A percentile compares a stretch with the other conserved stretches of the same genome.
phyloP scores from a whole-genome alignment of 345 rosid species.

The Camelina hispida region DNA sequence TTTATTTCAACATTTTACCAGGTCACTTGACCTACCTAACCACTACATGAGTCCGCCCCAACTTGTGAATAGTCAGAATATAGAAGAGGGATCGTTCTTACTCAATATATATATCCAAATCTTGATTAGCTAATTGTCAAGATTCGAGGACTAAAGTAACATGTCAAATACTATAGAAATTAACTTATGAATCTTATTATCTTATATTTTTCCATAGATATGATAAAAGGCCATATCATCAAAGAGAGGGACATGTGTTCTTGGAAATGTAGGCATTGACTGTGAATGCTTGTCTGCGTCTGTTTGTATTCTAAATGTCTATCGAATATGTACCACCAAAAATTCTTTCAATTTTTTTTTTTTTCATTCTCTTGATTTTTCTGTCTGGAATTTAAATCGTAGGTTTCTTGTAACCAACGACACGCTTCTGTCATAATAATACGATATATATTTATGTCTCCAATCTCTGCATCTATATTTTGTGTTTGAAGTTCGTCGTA shows the following conservation, averaged over 20 bases:
- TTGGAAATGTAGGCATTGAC: conserved; percentile 42
- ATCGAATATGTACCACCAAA: conserved; percentile 40
- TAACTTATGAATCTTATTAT: conserved; percentile 17
- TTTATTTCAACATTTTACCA: too few relatives aligned
- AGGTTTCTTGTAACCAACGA: conserved; percentile 45
- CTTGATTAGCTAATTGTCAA: conserved; percentile 16
- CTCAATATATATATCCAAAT: background rate
- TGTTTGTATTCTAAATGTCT: conserved; percentile 41
- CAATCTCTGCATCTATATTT: conserved; percentile 9
- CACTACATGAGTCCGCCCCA: too few relatives aligned
- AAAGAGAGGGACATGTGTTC: conserved; percentile 42
- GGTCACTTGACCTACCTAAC: too few relatives aligned
- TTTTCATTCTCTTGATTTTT: background rate
- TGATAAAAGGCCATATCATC: conserved; percentile 27
- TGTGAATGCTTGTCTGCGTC: conserved; percentile 44
- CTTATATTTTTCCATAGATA: conserved; percentile 20
- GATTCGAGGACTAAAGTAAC: conserved; percentile 8
- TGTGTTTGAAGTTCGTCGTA: conserved; percentile 7
- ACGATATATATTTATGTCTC: conserved; percentile 7
- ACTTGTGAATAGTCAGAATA: conserved; percentile 16
- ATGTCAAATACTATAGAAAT: conserved; percentile 20
- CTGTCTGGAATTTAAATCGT: conserved; percentile 30
- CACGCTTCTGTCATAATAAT: conserved; percentile 18
- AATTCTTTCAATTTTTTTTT: background rate
- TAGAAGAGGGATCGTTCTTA: conserved; percentile 16